phyloP scores from a whole-genome alignment of 2,329 filamentous ascomycete genomes.

The Aureobasidium melanogenum region DNA sequence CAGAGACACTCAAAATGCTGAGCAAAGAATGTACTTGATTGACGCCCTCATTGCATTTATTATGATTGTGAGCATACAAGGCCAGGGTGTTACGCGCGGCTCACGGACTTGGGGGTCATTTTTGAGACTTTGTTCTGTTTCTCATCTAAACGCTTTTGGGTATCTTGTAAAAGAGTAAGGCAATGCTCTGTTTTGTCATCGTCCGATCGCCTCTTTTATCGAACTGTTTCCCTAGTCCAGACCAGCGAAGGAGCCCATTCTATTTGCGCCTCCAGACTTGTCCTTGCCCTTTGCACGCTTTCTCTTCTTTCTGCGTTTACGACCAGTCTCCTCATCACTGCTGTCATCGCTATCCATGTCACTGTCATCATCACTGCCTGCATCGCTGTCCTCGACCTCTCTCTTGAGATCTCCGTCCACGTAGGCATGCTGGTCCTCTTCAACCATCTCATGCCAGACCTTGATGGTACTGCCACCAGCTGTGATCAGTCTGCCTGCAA shows the following conservation, averaged over 20 bases:
- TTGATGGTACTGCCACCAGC: constrained; percentile 81
- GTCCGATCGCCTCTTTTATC: neutral
- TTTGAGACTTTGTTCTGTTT: neutral
- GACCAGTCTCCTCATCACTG: constrained; percentile 35
- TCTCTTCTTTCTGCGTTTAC: constrained; percentile 35
- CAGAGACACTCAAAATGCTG: too few relatives aligned
- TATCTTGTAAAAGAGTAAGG: neutral
- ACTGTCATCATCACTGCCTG: constrained; percentile 33
- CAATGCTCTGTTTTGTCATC: neutral
- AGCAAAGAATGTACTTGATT: too few relatives aligned
- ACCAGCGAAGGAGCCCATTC: constrained; percentile 1
- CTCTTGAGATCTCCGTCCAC: constrained; percentile 30
- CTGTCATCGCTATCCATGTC: constrained; percentile 23
- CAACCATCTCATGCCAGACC: constrained; percentile 67
- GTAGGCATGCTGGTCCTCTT: constrained; percentile 40
- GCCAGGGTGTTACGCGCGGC: neutral
- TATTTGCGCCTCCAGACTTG: constrained; percentile 4
- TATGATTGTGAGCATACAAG: neutral
- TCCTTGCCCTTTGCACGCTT: constrained; percentile 27
- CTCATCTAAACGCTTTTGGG: neutral
- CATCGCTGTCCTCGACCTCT: constrained; percentile 42
- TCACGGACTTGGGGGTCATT: neutral
- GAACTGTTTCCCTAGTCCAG: neutral
- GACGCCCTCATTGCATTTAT: neutral
- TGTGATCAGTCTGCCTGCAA: constrained; percentile 76